phyloP scores from a whole-genome alignment of 441 rosid species.

The Eutrema salsugineum region DNA sequence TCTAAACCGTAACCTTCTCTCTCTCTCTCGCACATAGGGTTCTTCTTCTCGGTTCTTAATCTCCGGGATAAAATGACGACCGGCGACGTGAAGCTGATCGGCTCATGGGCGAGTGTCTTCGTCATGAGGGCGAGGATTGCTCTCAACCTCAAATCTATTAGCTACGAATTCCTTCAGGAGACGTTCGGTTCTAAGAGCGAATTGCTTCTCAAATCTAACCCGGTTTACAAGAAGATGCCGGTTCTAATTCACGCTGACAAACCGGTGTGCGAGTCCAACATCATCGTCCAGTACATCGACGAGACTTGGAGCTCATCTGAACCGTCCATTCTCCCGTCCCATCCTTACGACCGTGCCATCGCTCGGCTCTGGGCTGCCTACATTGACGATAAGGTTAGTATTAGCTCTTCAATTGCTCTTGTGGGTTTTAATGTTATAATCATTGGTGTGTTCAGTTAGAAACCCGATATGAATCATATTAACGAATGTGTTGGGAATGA shows the following conservation, averaged over 20 bases:
- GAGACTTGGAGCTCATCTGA: constrained; percentile 54
- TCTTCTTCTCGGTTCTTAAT: background rate
- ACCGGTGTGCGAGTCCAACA: constrained; percentile 65
- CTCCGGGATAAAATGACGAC: constrained; percentile 8
- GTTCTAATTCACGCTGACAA: constrained; percentile 61
- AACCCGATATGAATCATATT: background rate
- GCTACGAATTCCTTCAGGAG: constrained; percentile 57
- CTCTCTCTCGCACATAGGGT: background rate
- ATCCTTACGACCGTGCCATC: constrained; percentile 50
- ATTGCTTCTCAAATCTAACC: constrained; percentile 66
- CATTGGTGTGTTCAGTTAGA: background rate
- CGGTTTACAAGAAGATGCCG: constrained; percentile 74
- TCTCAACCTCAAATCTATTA: constrained; percentile 55
- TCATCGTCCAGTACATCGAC: constrained; percentile 71
- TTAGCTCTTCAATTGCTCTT: background rate
- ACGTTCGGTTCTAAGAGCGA: constrained; percentile 45
- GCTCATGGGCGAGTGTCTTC: constrained; percentile 37
- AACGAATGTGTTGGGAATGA: background rate
- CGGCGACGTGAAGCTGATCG: constrained; percentile 26
- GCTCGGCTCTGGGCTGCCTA: constrained; percentile 66
- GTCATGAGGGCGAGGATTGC: constrained; percentile 42
- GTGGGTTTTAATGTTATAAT: background rate
- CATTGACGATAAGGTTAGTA: constrained; percentile 57
- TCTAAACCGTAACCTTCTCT: background rate
- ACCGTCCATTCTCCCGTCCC: constrained; percentile 54